Evolutionary conservation across 352 stramenopile genomes (phyloP), one percentile per base, ranked within the genome.

Genomic region (Pythium phragmitis): DNA sequence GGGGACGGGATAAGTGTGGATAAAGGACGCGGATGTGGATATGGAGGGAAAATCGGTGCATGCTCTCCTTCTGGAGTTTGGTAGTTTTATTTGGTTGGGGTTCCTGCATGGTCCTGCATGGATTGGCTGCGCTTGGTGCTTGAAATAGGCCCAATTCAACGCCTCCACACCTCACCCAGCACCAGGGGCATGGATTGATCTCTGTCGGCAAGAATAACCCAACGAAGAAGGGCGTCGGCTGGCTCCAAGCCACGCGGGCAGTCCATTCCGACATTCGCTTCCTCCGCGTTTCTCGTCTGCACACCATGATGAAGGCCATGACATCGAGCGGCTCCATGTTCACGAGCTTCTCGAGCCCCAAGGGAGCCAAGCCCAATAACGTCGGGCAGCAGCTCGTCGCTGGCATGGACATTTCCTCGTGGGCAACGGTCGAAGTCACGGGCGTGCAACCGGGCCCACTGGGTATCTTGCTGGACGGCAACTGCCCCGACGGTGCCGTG

Each of bases 401-500:
- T 13, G 65, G 65, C 28, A 72, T 68, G 59, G 65, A 72, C 26
- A 72, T 72, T 43, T 61, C 59, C 3, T 43, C 19, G 21, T 82
- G 75, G 75, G 48, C 65, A 12, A 30, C 70, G 17, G 68, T 89
- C 42, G 54, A 81, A n/a, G 70, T 94, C 12, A 30, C 34, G 17
- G 52, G 72, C 13, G 80, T 87, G 30, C 65, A 72, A 28, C 72
- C 80, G 0, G 84, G 79, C 0, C 65, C 85, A 17, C 67, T 92
- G 0, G 83, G 79, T 11, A 85, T 92, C 30, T 30, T 85, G n/a
- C 60, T 94, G 7, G 81, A 94, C 33, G 60, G 69, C 5, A 71
- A 77, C 39, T 70, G 64, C 14, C n/a, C 65, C 11, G 61, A 63
- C 5, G 74, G 64, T 0, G 77, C 74, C 0, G 74, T 94, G 30